Base-by-base conservation (phyloP, 2,329 filamentous ascomycete species). In the Fusarium ambrosium region DNA sequence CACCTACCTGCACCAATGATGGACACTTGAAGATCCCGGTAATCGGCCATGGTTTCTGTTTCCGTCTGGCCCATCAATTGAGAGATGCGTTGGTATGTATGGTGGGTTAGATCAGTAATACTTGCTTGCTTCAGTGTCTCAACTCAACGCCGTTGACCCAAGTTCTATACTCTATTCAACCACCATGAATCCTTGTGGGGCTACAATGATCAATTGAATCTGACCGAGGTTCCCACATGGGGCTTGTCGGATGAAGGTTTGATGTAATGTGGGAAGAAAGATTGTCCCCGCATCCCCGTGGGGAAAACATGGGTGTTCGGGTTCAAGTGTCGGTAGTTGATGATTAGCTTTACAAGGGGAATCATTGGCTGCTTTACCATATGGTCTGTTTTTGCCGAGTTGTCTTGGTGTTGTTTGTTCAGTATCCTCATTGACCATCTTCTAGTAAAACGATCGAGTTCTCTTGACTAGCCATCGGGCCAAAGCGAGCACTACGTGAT, bases 1-100 rank as follows among this genome's bases (percentile, higher is more conserved):
- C 2, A 24, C 6, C 11, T 66, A 71, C 69, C 69, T 39, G 69
- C 69, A 6, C 69, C 69, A n/a, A 71, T 58, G 5, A 71, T 66
- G 11, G 69, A 62, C 8, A 71, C 61, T 4, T 27, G 18, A 32
- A 66, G 63, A 37, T 61, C 29, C 32, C 11, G 32, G 20, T 60
- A 61, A 32, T 59, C 51, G 18, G 24, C 24, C 61, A 55, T 64
- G 27, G 11, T 10, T 55, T 20, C 11, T 51, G 24, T 53, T 51
- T 53, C 18, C 6, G 27, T 55, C 27, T 55, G 11, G 27, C 18
- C 48, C 10, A 11, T 53, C 10, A 53, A n/a, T 55, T 32, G 11
- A 20, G 24, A 20, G 24, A 55, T 11, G 4, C 14, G 13, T 29
- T 32, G 6, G 18, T n/a, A n/a, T 32, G 18, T n/a, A n/a, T 32